Evolutionary conservation across 208 protist species (phyloP).

Genomic region (Trypanosoma brucei): DNA sequence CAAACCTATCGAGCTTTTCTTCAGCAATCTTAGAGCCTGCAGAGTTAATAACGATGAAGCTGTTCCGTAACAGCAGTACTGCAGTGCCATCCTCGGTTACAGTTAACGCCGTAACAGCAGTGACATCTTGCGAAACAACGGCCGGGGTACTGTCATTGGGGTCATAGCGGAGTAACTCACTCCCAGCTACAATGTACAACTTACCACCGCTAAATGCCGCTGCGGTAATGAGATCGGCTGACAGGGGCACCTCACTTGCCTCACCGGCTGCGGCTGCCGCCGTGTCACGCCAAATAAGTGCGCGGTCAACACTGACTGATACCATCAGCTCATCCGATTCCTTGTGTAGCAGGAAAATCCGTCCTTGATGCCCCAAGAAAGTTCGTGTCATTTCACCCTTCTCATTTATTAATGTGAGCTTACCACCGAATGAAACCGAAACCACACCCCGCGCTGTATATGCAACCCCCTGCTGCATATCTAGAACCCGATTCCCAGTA

Average conservation of each 20-base stretch:
- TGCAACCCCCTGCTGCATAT: conserved; percentile 46
- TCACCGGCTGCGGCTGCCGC: neutral
- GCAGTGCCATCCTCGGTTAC: conserved; percentile 5
- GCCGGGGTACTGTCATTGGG: conserved; percentile 5
- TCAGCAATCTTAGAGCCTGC: conserved; percentile 16
- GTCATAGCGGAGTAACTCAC: conserved; percentile 15
- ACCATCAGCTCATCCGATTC: conserved; percentile 14
- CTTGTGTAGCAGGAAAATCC: conserved; percentile 27
- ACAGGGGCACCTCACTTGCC: conserved; percentile 5
- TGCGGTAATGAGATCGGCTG: conserved; percentile 5
- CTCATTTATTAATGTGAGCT: conserved; percentile 23
- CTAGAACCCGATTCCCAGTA: conserved; percentile 21
- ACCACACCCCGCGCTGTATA: conserved; percentile 22
- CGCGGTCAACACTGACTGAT: conserved; percentile 34
- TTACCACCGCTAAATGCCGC: conserved; percentile 14
- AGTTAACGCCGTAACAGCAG: conserved; percentile 8
- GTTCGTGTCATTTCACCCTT: conserved; percentile 12
- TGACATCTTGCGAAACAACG: conserved; percentile 20
- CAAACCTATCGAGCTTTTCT: conserved; percentile 22
- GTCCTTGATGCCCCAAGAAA: conserved; percentile 30
- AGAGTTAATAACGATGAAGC: conserved; percentile 12
- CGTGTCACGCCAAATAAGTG: conserved; percentile 14
- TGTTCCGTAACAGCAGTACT: conserved; percentile 15
- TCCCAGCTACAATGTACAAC: conserved; percentile 25
- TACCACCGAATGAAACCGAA: conserved; percentile 30